phyloP scores from a whole-genome alignment of 2,329 filamentous ascomycete species.

The Tolypocladium capitatum region DNA sequence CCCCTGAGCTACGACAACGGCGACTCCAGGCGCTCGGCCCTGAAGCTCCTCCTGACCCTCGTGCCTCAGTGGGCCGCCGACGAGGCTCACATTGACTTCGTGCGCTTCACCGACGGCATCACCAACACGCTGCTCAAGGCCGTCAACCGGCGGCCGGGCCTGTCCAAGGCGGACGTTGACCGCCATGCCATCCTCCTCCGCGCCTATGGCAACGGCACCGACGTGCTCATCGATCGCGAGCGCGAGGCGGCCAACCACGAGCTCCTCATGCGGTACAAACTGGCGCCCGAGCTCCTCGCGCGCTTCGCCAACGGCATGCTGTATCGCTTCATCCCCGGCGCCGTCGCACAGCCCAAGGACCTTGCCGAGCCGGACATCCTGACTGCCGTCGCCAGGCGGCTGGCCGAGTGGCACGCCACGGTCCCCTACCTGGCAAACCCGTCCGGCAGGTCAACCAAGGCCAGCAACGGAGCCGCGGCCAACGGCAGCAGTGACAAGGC shows the following conservation, averaged over 20 bases:
- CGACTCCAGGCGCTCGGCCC: constrained; percentile 66
- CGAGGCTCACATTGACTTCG: constrained; percentile 66
- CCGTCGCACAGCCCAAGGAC: constrained; percentile 67
- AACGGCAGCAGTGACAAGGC: constrained; percentile 21
- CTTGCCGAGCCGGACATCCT: constrained; percentile 64
- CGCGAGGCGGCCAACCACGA: constrained; percentile 71
- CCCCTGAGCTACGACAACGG: constrained; percentile 65
- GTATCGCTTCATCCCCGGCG: constrained; percentile 79
- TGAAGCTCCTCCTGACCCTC: constrained; percentile 64
- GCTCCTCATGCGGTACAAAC: constrained; percentile 66
- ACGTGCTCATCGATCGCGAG: constrained; percentile 90
- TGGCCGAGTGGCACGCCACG: constrained; percentile 86
- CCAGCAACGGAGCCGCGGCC: constrained; percentile 23
- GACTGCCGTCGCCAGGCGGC: constrained; percentile 65
- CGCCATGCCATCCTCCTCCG: constrained; percentile 76
- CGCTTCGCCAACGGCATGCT: constrained; percentile 93
- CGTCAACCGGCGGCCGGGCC: constrained; percentile 52
- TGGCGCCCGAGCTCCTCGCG: constrained; percentile 78
- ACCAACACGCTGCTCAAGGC: constrained; percentile 85
- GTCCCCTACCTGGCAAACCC: constrained; percentile 41
- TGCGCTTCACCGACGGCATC: constrained; percentile 93
- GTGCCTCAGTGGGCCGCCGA: constrained; percentile 70
- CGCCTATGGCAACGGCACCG: constrained; percentile 88
- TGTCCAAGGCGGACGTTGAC: constrained; percentile 63
- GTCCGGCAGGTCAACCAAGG: constrained; percentile 2